Base-by-base conservation (phyloP, 1,139 yeast species). In the Kazachstania sp. region DNA sequence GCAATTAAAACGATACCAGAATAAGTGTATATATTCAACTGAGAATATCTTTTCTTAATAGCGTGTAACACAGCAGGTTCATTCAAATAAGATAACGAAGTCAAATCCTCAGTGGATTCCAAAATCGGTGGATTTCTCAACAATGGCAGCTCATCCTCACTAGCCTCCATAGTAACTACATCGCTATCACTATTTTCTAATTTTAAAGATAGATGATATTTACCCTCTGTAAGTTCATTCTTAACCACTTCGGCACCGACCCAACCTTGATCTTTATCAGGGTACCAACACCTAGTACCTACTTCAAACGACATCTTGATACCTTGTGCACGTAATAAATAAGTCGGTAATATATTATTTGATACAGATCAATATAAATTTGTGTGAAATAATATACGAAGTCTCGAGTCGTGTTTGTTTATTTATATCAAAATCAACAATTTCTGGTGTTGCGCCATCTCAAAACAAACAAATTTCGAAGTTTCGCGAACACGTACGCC, bases 1-100 rank as follows among this genome's bases (percentile, higher is more conserved):
- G 99, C 98, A 62, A 94, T 92, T 63, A 94, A 78, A 51, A 94
- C 98, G 51, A 94, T 94, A 67, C 99, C 99, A 1, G 97, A 87
- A 66, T 92, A 94, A 3, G 99, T 94, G 66, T 94, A 94, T 54
- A 94, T 92, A 64, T 85, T 87, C 58, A 90, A 77, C 65, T 88
- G 96, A 34, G 92, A 77, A 64, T 94, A 94, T 60, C 99, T 81
- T 58, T 86, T 79, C 60, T 83, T 84, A 65, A 92, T 90, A 15
- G 98, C 97, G 61, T 90, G 95, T 56, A 94, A 75, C 42, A 94
- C 97, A 3, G 95, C 92, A 0, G 99, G 98, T 66, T 94, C 98
- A 66, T 94, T 92, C 60, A 92, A 73, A 63, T 92, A 90, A 1
- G 97, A 88, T 54, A 94, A 74, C 51, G 92, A 83, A 1, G 97